Base-by-base conservation (phyloP, 169 alveolate genomes). In the Cyclospora cayetanensis region DNA sequence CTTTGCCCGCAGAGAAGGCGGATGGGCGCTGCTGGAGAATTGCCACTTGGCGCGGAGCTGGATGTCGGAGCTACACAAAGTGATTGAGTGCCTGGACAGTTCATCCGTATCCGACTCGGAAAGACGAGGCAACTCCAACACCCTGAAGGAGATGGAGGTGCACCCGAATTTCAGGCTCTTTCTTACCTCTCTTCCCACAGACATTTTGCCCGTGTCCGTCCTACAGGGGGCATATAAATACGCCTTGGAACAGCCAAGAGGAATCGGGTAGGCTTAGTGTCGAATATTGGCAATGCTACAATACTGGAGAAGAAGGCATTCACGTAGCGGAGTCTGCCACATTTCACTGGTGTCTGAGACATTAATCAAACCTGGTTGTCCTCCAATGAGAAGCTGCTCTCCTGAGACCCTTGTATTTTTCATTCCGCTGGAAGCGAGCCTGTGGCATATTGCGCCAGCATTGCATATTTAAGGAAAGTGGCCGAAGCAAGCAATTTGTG, bases 11-110 rank as follows among this genome's bases (percentile, higher is more conserved):
- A 70, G 83, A 35, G 83, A 70, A 2, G 99, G 99, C 80, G 97
- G 97, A 35, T 98, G 99, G 99, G 98, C 96, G 46, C 94, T 98
- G 43, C 95, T 98, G 89, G 96, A 97, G 93, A 98, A 98, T 91
- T 98, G 99, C 91, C 99, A 98, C 94, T 94, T 98, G 93, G 98
- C 98, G 9, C 92, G 95, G 37, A 96, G 98, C 76, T 98, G 97
- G 97, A 96, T 98, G 99, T 96, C 98, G 39, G 96, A 96, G 52
- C 95, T 98, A 46, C 99, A 98, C 86, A 94, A 96, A 65, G 95
- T 96, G 46, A 96, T 96, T 15, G 98, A 97, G 87, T 95, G 95
- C 27, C 50, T 91, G 66, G 55, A 29, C 79, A 66, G 79, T 42
- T 66, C 42, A 27, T 15, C 22, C 20, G 37, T 5, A n/a, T 25